phyloP scores from a whole-genome alignment of 179 eudicot species.

The Corrigiola litoralis region DNA sequence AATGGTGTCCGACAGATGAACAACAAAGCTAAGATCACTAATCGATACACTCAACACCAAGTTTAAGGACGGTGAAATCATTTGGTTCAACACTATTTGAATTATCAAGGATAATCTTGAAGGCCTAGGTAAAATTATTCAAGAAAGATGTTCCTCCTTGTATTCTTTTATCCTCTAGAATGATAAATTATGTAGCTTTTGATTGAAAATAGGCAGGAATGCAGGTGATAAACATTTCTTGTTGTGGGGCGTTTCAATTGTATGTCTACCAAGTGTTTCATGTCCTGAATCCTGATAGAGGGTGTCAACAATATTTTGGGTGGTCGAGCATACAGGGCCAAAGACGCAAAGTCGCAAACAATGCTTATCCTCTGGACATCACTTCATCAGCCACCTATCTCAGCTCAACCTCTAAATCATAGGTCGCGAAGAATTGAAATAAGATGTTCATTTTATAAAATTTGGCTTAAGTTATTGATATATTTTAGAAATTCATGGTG shows the following conservation, averaged over 20 bases:
- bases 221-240: slow-evolving; percentile 1
- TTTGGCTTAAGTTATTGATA: too few species aligned
- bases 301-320: slow-evolving; percentile 29
- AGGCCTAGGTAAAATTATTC: slow-evolving; percentile 21
- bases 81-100: slow-evolving; percentile 26
- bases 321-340: slow-evolving; percentile 16
- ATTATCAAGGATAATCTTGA: slow-evolving; percentile 19
- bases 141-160: too few species aligned
- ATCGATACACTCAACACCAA: slow-evolving; percentile 19
- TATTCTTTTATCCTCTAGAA: not conserved
- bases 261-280: slow-evolving; percentile 26
- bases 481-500: too few species aligned
- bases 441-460: not conserved
- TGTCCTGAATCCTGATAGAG: slow-evolving; percentile 23
- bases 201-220: slow-evolving; percentile 12
- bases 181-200: not conserved
- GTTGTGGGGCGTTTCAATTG: slow-evolving; percentile 7
- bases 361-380: slow-evolving; percentile 33
- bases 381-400: slow-evolving; percentile 13
- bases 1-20: slow-evolving; percentile 14
- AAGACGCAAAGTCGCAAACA: not conserved
- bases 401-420: not conserved
- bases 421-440: not conserved
- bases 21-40: slow-evolving; percentile 25
- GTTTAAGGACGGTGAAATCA: slow-evolving; percentile 18